Base-by-base conservation (phyloP, 2,329 filamentous ascomycete species). In the Trichoderma koningii region DNA sequence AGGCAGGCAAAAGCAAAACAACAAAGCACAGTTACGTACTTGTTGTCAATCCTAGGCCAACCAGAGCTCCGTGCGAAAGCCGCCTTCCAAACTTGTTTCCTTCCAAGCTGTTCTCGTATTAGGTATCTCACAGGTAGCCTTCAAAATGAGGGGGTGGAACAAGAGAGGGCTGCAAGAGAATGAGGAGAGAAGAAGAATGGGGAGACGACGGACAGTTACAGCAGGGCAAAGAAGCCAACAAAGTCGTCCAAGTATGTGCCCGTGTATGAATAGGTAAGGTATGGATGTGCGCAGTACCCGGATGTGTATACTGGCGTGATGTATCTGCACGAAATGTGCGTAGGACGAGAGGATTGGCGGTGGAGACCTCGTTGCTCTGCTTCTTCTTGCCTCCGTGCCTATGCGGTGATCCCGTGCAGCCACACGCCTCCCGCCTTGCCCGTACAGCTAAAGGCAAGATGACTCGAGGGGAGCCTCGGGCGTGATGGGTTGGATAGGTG, bases 301-400 rank as follows among this genome's bases (percentile, higher is more conserved):
- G 14, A 14, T 38, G 12, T 12, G 12, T 5, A 12, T 38, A 14
- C 5, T 2, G 10, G 10, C 12, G 34, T 14, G 21, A 23, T 23
- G 34, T 38, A 38, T 48, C 45, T 38, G 51, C 19, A 34, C 51
- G 30, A 17, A 6, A 6, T 7, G 15, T 30, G 15, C 12, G 56
- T 60, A 44, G 26, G 57, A 53, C 57, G n/a, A 26, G 28, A 52
- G 38, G 59, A 34, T 62, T 62, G 34, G 59, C 59, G 48, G 59
- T 62, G 59, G 48, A 28, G 34, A 5, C 9, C 2, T 38, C 34
- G 34, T 38, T 38, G 34, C 10, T 38, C 12, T 38, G 34, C 34
- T 14, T 38, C 10, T 38, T 12, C 14, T 5, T 38, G 30, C 9
- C 30, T 34, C 30, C 30, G 30, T 34, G 30, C 30, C 10, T 34